phyloP scores from a whole-genome alignment of 768 basidiomycete genomes.

The Rickenella mellea region DNA sequence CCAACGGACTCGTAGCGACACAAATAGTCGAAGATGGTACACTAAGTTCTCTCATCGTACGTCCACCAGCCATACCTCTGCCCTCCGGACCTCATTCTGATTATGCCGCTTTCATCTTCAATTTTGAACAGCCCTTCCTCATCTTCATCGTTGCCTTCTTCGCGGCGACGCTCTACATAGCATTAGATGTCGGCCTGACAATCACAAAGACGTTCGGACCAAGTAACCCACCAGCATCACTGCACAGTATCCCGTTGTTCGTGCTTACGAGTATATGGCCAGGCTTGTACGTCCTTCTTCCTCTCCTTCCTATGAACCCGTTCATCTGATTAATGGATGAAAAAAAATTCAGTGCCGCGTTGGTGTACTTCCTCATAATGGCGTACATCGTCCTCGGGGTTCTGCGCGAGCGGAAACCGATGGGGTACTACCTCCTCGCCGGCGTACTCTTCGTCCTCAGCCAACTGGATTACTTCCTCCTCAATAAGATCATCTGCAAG shows the following conservation, averaged over 20 bases:
- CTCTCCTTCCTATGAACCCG: not conserved
- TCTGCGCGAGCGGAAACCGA: slow-evolving; percentile 71
- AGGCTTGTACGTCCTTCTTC: slow-evolving; percentile 34
- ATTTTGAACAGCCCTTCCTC: slow-evolving; percentile 44
- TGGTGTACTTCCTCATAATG: slow-evolving; percentile 71
- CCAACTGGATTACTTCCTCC: slow-evolving; percentile 78
- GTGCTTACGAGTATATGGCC: slow-evolving; percentile 77
- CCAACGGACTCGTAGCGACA: slow-evolving; percentile 70
- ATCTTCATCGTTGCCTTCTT: slow-evolving; percentile 52
- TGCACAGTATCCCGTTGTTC: slow-evolving; percentile 70
- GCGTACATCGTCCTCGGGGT: slow-evolving; percentile 66
- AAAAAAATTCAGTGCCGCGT: slow-evolving; percentile 37
- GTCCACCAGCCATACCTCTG: slow-evolving; percentile 17
- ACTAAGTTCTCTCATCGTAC: slow-evolving; percentile 53
- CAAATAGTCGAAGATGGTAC: slow-evolving; percentile 93
- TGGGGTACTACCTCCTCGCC: slow-evolving; percentile 68
- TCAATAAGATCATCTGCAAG: slow-evolving; percentile 67
- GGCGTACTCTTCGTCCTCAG: slow-evolving; percentile 69
- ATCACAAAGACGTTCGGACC: slow-evolving; percentile 54
- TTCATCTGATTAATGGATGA: not conserved
- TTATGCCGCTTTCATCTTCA: not conserved
- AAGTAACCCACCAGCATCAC: slow-evolving; percentile 41
- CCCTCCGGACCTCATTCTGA: not conserved
- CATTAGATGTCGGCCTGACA: slow-evolving; percentile 70
- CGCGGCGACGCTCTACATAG: slow-evolving; percentile 70